Evolutionary conservation across 1,284 basidiomycete genomes (phyloP), one percentile per base, ranked within the genome.

Genomic region (Leucocoprinus gongylophorus): DNA sequence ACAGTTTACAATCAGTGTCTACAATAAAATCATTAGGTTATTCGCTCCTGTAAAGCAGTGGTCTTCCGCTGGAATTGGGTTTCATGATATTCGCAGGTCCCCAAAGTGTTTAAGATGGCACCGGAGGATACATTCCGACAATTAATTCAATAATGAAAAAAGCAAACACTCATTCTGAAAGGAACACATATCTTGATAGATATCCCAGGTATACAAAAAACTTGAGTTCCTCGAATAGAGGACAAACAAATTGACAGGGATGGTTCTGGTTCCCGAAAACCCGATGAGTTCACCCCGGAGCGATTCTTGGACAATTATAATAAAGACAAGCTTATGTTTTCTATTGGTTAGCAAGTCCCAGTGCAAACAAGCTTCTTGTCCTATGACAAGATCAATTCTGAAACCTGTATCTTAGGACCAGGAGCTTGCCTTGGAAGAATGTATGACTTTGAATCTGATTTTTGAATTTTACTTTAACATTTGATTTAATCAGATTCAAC

Each of bases 21-120:
- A 81, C 52, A 72, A 81, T 60, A 82, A 86, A 63, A 76, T 80
- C 0, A 65, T 85, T 10, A 72, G 83, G 17, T 64, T 83, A 57
- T 82, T 77, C 59, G 78, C 82, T 41, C 72, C 79, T 9, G 81
- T 81, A 45, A 59, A 74, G 67, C 48, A 12, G 9, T 51, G 56
- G 44, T 38, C 23, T 32, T n/a, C 12, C 13, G 15, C 1, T 10
- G 0, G 68, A 64, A 2, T 55, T 80, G 30, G 59, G 60, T 2
- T 62, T 69, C 3, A 67, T 62, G 2, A 73, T 71, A 51, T 38
- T 5, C 18, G 10, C 18, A 53, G 51, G 51, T 48, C 32, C 30
- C 41, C 9, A 13, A 30, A 8, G 33, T 53, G 18, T 26, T 46
- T 12, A 53, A 53, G 29, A 44, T 18, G 17, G 51, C 51, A 13